A percentile compares a stretch with the other conserved stretches of the same genome.
Evolutionary conservation across 352 stramenopile species (phyloP).

Genomic region (Phytophthora cajani): DNA sequence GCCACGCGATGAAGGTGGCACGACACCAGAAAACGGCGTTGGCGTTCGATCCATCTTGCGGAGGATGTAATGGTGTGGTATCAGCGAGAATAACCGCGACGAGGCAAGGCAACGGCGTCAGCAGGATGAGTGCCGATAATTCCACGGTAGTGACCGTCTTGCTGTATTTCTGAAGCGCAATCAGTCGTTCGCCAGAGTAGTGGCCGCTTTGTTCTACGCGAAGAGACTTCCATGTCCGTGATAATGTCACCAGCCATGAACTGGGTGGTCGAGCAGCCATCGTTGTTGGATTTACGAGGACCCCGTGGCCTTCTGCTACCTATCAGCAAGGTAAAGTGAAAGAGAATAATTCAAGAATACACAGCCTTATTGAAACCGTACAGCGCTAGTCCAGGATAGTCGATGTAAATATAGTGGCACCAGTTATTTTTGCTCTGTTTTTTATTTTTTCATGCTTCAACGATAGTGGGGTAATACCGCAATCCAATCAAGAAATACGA

Average conservation of each 20-base stretch:
- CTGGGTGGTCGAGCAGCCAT: neutral
- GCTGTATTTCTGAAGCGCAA: constrained; percentile 14
- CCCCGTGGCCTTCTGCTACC: neutral
- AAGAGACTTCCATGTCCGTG: neutral
- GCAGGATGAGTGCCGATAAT: constrained; percentile 1
- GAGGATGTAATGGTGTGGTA: constrained; percentile 4
- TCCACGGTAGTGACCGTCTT: neutral
- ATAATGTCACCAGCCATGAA: neutral
- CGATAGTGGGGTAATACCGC: too few relatives aligned
- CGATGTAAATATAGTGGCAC: too few relatives aligned
- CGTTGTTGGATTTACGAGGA: neutral
- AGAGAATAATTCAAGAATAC: neutral
- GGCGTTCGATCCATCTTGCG: constrained; percentile 12
- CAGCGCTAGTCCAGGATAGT: too few relatives aligned
- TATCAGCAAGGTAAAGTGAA: neutral
- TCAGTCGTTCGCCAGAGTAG: neutral
- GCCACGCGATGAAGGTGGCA: neutral
- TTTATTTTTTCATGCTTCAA: too few relatives aligned
- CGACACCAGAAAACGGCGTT: constrained; percentile 21
- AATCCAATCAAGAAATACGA: too few relatives aligned
- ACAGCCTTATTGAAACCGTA: neutral
- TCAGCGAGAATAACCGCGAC: constrained; percentile 7
- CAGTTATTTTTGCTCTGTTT: too few relatives aligned
- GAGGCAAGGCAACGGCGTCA: constrained; percentile 4
- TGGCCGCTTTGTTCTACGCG: constrained; percentile 1